These are phyloP conservation scores for Begonia peltatifolia DNA, from an alignment of 306 rosid species.

Conservation along the genomic window DNA sequence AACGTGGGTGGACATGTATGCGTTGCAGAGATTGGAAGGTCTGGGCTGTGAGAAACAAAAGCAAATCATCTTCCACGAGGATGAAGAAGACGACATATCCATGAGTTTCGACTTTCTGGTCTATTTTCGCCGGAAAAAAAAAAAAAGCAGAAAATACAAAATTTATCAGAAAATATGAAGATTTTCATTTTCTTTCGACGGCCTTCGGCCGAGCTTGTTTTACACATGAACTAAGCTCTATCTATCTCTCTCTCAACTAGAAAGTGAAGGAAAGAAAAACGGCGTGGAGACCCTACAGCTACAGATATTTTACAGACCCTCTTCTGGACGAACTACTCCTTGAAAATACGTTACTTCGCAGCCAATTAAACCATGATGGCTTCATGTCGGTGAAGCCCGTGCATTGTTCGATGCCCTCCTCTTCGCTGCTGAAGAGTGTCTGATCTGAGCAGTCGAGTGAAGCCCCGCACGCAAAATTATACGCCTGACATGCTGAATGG, in stretches of 20 bases:
- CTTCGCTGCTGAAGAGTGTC: slow-evolving; percentile 71
- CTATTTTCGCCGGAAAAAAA: too few relatives aligned
- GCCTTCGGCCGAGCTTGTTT: neutral
- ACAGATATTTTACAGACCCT: slow-evolving; percentile 39
- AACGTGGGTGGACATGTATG: too few relatives aligned
- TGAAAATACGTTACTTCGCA: slow-evolving; percentile 34
- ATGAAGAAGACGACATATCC: too few relatives aligned
- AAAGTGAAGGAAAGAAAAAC: neutral
- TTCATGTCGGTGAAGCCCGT: slow-evolving; percentile 78
- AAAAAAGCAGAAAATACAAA: too few relatives aligned
- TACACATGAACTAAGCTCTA: neutral
- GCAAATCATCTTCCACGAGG: too few relatives aligned
- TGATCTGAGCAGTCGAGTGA: slow-evolving; percentile 95
- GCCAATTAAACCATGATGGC: slow-evolving; percentile 46
- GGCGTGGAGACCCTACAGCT: neutral
- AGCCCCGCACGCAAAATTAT: slow-evolving; percentile 88
- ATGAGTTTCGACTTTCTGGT: too few relatives aligned
- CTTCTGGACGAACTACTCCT: slow-evolving; percentile 46
- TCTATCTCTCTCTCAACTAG: neutral
- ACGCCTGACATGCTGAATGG: slow-evolving; percentile 84
- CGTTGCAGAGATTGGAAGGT: too few relatives aligned
- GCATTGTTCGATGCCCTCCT: slow-evolving; percentile 74
- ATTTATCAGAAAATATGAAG: neutral
- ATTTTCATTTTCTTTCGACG: neutral
- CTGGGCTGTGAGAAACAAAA: too few relatives aligned